Base-by-base conservation (phyloP, 2,329 filamentous ascomycete species). In the Pestalotiopsis sp. region DNA sequence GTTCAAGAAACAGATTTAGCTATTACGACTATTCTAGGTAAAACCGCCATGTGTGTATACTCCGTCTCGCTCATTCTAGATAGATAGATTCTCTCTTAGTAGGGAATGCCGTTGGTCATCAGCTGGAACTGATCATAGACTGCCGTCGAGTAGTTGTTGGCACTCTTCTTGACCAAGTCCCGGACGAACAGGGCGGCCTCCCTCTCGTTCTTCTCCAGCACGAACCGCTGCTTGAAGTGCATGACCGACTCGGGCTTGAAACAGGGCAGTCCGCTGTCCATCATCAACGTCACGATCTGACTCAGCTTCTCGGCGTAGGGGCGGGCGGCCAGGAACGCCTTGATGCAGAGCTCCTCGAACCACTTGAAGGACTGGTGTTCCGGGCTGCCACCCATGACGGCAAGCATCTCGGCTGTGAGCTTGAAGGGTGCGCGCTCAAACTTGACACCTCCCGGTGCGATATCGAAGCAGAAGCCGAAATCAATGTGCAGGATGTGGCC, bases 401-500 rank as follows among this genome's bases (percentile, higher is more conserved):
- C 93, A 69, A 99, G 88, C 97, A 99, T 99, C 80, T 99, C 96
- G 7, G 90, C 88, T 0, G 96, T 99, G 67, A 99, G 89, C 83
- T 99, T 99, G 87, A 99, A 99, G 0, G 96, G 96, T 0, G 96
- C 96, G 27, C 96, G 92, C 84, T 99, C 96, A 78, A 99, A 99
- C 75, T 95, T 95, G 77, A 99, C 94, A 70, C 97, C 96, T 62
- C 96, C 96, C 0, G 96, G 96, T 1, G 95, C 96, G 74, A 99
- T 98, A 77, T 99, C 97, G 82, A 99, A 99, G 83, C 95, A 98
- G 87, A 99, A 99, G 11, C 96, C 96, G 77, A 99, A 99, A 80
- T 99, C 96, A 74, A 99, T 98, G 83, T 99, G 96, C 66, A 99
- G 88, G 76, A 99, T 97, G 81, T 99, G 96, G 3, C 97, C 96